Percentiles rank a stretch among this genome's conserved stretches.
phyloP scores from a whole-genome alignment of 306 rosid species.

The Cucurbita moschata region DNA sequence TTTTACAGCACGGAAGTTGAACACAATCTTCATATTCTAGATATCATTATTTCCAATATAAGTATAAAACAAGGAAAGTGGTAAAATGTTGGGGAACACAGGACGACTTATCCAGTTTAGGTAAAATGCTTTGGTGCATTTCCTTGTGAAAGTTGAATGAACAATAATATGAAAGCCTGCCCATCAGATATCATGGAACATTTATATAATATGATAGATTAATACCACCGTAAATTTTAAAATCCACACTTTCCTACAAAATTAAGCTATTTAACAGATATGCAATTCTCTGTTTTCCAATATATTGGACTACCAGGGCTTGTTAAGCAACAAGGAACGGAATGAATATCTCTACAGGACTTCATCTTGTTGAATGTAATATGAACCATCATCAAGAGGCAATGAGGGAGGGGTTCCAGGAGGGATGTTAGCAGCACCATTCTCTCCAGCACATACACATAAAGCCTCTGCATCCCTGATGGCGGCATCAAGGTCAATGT shows the following conservation, averaged over 20 bases:
- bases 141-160: not conserved
- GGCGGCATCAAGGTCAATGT: constrained; percentile 54
- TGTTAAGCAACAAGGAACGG: not conserved
- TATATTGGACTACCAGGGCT: not conserved
- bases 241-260: not conserved
- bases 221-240: not conserved
- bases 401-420: constrained; percentile 98
- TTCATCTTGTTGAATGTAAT: constrained; percentile 55
- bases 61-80: not conserved
- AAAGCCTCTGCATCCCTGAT: constrained; percentile 91
- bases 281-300: not conserved
- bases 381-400: constrained; percentile 56
- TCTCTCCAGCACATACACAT: constrained; percentile 81
- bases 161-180: not conserved
- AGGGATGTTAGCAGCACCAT: constrained; percentile 81
- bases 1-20: not conserved
- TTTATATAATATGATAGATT: not conserved
- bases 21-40: not conserved
- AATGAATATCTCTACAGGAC: constrained; percentile 1
- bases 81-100: not conserved
- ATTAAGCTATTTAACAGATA: not conserved
- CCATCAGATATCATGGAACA: not conserved
- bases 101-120: not conserved
- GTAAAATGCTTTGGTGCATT: not conserved
- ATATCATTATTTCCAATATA: not conserved